phyloP scores from a whole-genome alignment of 495 filamentous ascomycete genomes.

The Trichoderma asperelloides region DNA sequence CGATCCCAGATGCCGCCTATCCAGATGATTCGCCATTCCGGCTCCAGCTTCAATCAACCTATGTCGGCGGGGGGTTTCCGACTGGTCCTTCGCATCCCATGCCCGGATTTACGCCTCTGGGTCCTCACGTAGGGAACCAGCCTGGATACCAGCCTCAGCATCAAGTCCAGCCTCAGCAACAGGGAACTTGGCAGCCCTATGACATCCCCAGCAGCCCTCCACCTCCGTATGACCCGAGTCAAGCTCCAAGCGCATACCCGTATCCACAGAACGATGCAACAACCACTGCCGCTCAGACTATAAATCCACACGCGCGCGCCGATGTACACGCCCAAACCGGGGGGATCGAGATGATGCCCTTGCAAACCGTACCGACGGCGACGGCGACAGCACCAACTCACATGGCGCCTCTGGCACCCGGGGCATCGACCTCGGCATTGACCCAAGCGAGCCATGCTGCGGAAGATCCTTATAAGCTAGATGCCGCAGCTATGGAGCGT shows the following conservation, averaged over 20 bases:
- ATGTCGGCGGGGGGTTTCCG: not conserved
- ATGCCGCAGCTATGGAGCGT: not conserved
- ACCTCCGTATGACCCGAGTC: not conserved
- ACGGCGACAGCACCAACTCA: not conserved
- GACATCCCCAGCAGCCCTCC: slow-evolving; percentile 2
- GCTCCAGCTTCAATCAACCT: not conserved
- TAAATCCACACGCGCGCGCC: not conserved
- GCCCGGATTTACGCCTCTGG: not conserved
- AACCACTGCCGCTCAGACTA: not conserved
- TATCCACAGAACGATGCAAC: not conserved
- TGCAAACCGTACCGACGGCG: not conserved
- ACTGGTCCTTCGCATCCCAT: not conserved
- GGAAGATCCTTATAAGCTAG: not conserved
- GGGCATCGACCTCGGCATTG: not conserved
- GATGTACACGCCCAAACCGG: not conserved
- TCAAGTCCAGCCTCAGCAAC: not conserved
- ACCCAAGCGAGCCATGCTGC: not conserved
- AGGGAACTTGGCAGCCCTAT: not conserved
- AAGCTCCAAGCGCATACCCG: not conserved
- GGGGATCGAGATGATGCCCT: not conserved
- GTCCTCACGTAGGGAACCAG: not conserved
- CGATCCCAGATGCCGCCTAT: slow-evolving; percentile 2
- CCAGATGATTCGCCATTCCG: not conserved
- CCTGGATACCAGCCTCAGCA: not conserved
- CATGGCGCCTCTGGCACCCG: not conserved